A percentile compares a stretch with the other conserved stretches of the same genome.
These are phyloP conservation scores for Phaeosphaeriaceae sp. DNA, from an alignment of 2,329 filamentous ascomycete genomes.

Conservation along the genomic window DNA sequence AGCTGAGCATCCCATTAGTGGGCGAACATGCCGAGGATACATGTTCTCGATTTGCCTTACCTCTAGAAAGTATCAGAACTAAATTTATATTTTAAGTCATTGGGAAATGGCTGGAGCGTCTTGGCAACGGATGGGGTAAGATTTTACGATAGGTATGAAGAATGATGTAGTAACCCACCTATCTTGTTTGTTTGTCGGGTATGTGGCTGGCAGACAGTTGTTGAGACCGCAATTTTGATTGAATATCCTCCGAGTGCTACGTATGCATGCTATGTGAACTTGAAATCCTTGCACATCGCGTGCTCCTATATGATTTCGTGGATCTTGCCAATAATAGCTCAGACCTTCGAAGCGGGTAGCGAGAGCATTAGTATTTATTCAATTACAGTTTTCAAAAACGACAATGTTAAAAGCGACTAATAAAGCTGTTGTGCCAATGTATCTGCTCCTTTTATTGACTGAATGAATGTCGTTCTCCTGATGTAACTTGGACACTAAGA, in stretches of 20 bases:
- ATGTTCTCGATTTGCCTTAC: not conserved
- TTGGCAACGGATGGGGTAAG: not conserved
- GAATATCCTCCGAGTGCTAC: not conserved
- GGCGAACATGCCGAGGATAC: no score
- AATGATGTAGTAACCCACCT: not conserved
- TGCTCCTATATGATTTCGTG: constrained; percentile 4
- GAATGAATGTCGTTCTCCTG: no score
- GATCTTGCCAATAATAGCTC: not conserved
- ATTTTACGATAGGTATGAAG: not conserved
- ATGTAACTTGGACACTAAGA: no score
- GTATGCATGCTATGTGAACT: not conserved
- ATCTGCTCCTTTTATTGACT: no score
- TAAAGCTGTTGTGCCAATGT: no score
- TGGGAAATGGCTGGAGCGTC: not conserved
- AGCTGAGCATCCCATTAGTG: no score
- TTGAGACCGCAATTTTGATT: not conserved
- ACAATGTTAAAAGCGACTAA: no score
- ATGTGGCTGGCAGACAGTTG: not conserved
- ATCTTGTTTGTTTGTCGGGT: not conserved
- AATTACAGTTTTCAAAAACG: no score
- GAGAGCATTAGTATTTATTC: no score
- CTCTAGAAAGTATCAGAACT: not conserved
- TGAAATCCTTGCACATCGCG: not conserved
- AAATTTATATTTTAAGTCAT: not conserved
- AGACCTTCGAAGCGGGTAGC: no score